A percentile compares a stretch with the other conserved stretches of the same genome.
These are phyloP conservation scores for Lodderomyces theae DNA, from an alignment of 1,139 yeast species.

Conservation along the genomic window DNA sequence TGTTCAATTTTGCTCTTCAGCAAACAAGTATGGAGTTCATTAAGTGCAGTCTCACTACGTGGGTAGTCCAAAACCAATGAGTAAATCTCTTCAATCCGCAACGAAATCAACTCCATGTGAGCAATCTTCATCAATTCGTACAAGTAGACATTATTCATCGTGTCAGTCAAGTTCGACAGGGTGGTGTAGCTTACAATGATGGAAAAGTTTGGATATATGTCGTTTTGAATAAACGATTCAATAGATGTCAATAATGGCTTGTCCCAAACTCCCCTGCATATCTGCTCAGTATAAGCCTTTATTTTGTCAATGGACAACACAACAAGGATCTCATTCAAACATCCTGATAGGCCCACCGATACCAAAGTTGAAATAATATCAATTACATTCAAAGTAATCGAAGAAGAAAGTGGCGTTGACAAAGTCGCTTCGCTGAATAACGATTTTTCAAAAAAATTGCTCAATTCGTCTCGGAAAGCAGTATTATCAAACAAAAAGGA, in stretches of 20 bases:
- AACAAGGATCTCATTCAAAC: constrained; percentile 38
- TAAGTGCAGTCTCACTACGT: constrained; percentile 52
- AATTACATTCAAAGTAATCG: constrained; percentile 10
- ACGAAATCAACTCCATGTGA: constrained; percentile 43
- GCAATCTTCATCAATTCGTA: constrained; percentile 39
- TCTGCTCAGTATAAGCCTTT: constrained; percentile 28
- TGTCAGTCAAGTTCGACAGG: constrained; percentile 11
- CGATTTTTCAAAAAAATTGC: constrained; percentile 10
- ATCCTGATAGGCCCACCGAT: constrained; percentile 30
- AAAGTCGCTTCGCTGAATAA: constrained; percentile 10
- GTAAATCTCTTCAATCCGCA: constrained; percentile 64
- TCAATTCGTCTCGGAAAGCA: constrained; percentile 7
- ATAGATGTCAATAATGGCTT: constrained; percentile 36
- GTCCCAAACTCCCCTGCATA: constrained; percentile 42
- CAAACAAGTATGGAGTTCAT: constrained; percentile 59
- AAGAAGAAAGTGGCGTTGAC: constrained; percentile 7
- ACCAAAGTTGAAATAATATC: constrained; percentile 20
- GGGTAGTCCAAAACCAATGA: constrained; percentile 64
- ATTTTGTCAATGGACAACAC: constrained; percentile 42
- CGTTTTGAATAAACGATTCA: constrained; percentile 35
- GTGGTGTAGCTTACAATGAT: constrained; percentile 22
- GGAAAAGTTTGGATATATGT: constrained; percentile 39
- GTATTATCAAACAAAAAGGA: constrained; percentile 14
- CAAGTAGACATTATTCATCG: constrained; percentile 20
- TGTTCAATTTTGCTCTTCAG: constrained; percentile 21